Evolutionary conservation across 805 yeast genomes (phyloP), one percentile per base, ranked within the genome.

Genomic region (baker's yeast (Saccharomyces cerevisiae)): DNA sequence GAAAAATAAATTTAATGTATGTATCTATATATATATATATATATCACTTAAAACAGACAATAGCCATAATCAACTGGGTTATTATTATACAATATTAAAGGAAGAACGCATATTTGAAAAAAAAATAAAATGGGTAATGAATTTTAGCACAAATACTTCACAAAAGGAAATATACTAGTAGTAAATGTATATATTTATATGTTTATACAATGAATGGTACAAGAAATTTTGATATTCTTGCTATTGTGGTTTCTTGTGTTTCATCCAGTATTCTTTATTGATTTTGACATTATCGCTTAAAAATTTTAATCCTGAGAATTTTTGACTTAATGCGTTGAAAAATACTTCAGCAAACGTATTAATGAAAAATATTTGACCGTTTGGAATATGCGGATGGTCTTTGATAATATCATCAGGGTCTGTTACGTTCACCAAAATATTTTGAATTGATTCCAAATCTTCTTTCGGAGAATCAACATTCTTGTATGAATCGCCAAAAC

Each of bases 321-420:
- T 76, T 28, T 75, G 75, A 24, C 81, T 77, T 24, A 89, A 79
- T 60, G 82, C 84, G 48, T 73, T 70, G 70, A 92, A 92, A 66
- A 90, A 81, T 53, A 83, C 84, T 57, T 75, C 81, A 4, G 96
- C 97, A 76, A 88, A 91, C 17, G 88, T 79, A 61, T 80, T 77
- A 55, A 90, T 89, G 75, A 91, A 91, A 65, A 88, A 89, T 31
- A 88, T 70, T 71, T 91, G 97, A 17, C 91, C 88, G 58, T 78
- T 77, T 31, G 83, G 83, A 41, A 90, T 73, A 13, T 63, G 57
- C 8, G 85, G 83, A 52, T 77, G 77, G 48, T 68, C 60, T 6
- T 61, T 51, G 22, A 85, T 68, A 4, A 85, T 77, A 9, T 74
- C 75, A 1, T 75, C 71, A 6, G 43, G 24, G 13, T 48, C 31